Evolutionary conservation across 2,329 filamentous ascomycete genomes (phyloP).

Genomic region (Calonectria fujianensis): DNA sequence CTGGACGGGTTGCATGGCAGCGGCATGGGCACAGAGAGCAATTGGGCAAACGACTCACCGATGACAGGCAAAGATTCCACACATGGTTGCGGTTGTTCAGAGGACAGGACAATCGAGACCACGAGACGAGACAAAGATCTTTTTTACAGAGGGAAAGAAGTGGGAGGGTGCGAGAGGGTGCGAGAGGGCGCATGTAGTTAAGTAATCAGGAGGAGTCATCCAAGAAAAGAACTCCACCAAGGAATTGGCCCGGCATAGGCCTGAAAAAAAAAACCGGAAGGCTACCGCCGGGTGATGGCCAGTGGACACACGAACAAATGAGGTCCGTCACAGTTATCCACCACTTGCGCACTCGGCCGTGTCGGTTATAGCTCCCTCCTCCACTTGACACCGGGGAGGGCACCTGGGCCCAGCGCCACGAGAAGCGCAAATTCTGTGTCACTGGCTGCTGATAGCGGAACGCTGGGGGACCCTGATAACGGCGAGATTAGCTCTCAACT

Average conservation of each 20-base stretch:
- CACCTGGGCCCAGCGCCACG: constrained; percentile 31
- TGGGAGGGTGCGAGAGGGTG: constrained; percentile 36
- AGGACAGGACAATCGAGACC: constrained; percentile 23
- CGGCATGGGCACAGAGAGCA: constrained; percentile 14
- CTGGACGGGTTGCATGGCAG: constrained; percentile 32
- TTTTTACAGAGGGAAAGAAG: constrained; percentile 39
- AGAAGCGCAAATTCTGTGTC: constrained; percentile 29
- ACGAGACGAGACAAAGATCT: constrained; percentile 17
- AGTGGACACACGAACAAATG: constrained; percentile 32
- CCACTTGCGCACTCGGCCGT: constrained; percentile 46
- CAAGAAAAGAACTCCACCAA: constrained; percentile 41
- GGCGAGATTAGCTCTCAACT: constrained; percentile 32
- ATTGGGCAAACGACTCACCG: constrained; percentile 74
- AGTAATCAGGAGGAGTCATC: constrained; percentile 44
- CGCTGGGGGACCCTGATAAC: constrained; percentile 40
- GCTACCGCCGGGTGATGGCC: constrained; percentile 43
- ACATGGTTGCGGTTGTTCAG: constrained; percentile 78
- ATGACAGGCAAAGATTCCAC: constrained; percentile 98
- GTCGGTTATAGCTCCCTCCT: constrained; percentile 32
- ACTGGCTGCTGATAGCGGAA: constrained; percentile 38
- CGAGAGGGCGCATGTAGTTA: constrained; percentile 40
- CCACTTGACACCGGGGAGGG: constrained; percentile 24
- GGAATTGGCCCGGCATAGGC: constrained; percentile 45
- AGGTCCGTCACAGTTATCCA: constrained; percentile 51
- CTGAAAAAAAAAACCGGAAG: constrained; percentile 51